Base-by-base conservation (phyloP, 148 eudicot species). In the Cornus kousa region DNA sequence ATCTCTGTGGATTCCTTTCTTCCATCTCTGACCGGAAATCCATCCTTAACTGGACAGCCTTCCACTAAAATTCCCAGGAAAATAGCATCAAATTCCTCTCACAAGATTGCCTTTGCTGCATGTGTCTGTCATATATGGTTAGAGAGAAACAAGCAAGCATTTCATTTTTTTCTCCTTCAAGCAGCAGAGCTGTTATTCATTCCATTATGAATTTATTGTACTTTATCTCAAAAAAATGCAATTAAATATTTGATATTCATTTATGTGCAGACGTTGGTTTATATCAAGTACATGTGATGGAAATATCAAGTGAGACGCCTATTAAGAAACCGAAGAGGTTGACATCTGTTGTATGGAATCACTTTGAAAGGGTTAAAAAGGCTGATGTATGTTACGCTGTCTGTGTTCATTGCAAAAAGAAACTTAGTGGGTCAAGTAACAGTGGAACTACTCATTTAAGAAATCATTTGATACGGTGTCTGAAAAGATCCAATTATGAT, bases 401-500 rank as follows among this genome's bases (percentile, higher is more conserved):
- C 55, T 95, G 99, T 84, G 82, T 90, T 12, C 99, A 95, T 78
- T 95, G 99, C 82, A 90, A 88, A 76, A 95, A 95, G 90, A 93
- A 89, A 86, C 88, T 95, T 50, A 93, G 99, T 79, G 99, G 99
- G 10, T 95, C 99, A 72, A 95, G 97, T 85, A 95, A 93, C 74
- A 95, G 99, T 72, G 99, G 99, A 80, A 95, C 99, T 39, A 95
- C 99, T 66, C 99, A 95, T 87, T 81, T 95, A 73, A 92, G 99
- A 82, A 95, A 95, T 86, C 99, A 95, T 90, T 81, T 95, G 87
- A 80, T 95, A 85, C 88, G 99, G 77, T 95, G 99, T 85, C 84
- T 95, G 87, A 95, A 95, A 82, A 84, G 95, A 75, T 91, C 99
- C 50, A 92, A 93, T 82, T 87, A 75, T 83, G 99, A 95, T 83